Evolutionary conservation across 331 rosid genomes (phyloP).

Genomic region (Malus hybrid): DNA sequence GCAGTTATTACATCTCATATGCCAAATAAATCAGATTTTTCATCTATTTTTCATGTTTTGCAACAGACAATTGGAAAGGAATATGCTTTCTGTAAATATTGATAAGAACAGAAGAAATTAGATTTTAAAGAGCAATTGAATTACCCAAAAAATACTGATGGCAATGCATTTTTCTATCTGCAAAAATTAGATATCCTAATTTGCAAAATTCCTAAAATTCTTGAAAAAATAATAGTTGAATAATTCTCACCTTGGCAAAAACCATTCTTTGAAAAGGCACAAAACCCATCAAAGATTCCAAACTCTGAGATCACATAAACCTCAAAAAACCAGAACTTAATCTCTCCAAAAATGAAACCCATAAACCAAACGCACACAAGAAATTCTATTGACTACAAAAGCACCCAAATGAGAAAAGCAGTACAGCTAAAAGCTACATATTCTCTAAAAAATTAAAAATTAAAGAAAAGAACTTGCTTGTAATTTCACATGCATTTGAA

Average conservation of each 20-base stretch:
- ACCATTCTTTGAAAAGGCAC: constrained; percentile 9
- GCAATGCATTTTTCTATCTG: constrained; percentile 1
- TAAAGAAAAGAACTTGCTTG: constrained; percentile 4
- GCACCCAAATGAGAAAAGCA: constrained; percentile 20
- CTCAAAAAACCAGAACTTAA: constrained; percentile 17
- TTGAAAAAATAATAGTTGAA: not conserved
- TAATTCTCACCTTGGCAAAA: constrained; percentile 13
- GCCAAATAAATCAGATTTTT: not conserved
- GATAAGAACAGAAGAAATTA: constrained; percentile 3
- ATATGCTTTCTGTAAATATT: not conserved
- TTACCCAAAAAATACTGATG: not conserved
- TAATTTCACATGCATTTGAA: constrained; percentile 25
- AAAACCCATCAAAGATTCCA: constrained; percentile 18
- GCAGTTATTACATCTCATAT: not conserved
- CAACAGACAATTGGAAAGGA: not conserved
- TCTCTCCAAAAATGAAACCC: not conserved
- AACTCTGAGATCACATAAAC: constrained; percentile 22
- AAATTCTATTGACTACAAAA: constrained; percentile 8
- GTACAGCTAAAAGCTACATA: constrained; percentile 9
- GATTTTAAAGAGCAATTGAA: not conserved
- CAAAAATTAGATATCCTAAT: not conserved
- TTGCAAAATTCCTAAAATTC: not conserved
- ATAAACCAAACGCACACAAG: not conserved
- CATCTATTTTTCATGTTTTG: too few relatives aligned
- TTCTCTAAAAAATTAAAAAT: not conserved